These are phyloP conservation scores for Diutina pseudorugosa DNA, from an alignment of 1,139 yeast genomes.

Conservation along the genomic window DNA sequence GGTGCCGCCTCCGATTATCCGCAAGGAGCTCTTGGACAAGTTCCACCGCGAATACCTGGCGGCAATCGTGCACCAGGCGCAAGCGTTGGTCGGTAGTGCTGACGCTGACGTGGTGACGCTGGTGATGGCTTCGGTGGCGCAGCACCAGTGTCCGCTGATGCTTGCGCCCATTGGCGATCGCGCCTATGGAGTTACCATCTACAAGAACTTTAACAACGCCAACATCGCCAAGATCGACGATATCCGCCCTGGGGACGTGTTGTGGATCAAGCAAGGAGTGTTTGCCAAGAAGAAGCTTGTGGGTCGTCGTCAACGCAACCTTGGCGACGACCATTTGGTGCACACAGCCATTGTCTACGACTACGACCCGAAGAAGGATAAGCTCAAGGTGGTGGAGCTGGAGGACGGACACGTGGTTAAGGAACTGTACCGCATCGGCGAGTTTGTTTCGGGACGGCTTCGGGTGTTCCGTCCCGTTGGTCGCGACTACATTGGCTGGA, in stretches of 20 bases:
- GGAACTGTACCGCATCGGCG: slow-evolving; percentile 55
- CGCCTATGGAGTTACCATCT: slow-evolving; percentile 64
- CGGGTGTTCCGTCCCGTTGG: slow-evolving; percentile 64
- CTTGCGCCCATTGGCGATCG: slow-evolving; percentile 49
- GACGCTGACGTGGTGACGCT: slow-evolving; percentile 9
- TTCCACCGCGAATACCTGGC: slow-evolving; percentile 37
- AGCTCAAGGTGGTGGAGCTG: slow-evolving; percentile 62
- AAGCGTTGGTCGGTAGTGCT: slow-evolving; percentile 26
- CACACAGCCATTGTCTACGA: slow-evolving; percentile 40
- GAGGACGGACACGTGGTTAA: slow-evolving; percentile 42
- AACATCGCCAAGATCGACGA: slow-evolving; percentile 50
- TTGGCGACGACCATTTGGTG: slow-evolving; percentile 26
- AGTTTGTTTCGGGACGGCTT: slow-evolving; percentile 68
- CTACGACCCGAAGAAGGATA: slow-evolving; percentile 64
- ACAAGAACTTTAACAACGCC: slow-evolving; percentile 39
- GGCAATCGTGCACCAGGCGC: slow-evolving; percentile 29
- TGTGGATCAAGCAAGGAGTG: slow-evolving; percentile 62
- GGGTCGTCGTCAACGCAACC: slow-evolving; percentile 20
- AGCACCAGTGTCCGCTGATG: slow-evolving; percentile 3
- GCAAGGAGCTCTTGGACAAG: slow-evolving; percentile 37
- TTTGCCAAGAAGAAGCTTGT: slow-evolving; percentile 54
- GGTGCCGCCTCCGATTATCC: slow-evolving; percentile 34
- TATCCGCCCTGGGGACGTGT: slow-evolving; percentile 71
- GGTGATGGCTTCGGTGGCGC: slow-evolving; percentile 5
- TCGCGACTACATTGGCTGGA: slow-evolving; percentile 53